Conservation (phyloP, 176 grass and related monocot genomes). For the Aechmea fasciata region DNA sequence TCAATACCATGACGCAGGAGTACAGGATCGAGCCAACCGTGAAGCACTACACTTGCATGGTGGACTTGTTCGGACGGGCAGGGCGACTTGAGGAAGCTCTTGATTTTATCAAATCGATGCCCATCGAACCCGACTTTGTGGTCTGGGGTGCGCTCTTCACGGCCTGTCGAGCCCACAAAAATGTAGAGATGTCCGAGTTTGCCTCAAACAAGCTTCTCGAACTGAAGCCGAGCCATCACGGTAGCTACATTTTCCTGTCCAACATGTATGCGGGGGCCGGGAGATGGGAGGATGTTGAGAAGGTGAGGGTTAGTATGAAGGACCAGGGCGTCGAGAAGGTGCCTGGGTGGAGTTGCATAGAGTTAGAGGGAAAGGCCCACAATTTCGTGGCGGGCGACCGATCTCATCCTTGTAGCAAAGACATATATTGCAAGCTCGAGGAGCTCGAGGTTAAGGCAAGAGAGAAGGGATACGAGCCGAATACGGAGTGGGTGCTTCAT, state of each 20-base stretch:
- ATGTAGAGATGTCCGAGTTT: conserved; percentile 15
- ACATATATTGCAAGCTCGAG: conserved; percentile 25
- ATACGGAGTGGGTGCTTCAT: conserved; percentile 32
- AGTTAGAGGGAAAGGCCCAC: conserved; percentile 11
- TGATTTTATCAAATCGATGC: conserved; percentile 14
- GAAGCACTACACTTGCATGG: conserved; percentile 38
- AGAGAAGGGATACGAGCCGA: conserved; percentile 28
- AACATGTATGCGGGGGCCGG: conserved; percentile 27
- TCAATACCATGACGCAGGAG: conserved; percentile 26
- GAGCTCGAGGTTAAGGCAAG: conserved; percentile 19
- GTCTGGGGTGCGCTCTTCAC: conserved; percentile 33
- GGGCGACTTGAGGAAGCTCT: conserved; percentile 25
- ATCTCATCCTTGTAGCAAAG: conserved; percentile 17
- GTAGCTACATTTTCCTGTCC: conserved; percentile 27
- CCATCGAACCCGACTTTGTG: conserved; percentile 20
- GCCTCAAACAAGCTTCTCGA: conserved; percentile 35
- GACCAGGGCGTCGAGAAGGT: conserved; percentile 12
- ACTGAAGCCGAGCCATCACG: conserved; percentile 26
- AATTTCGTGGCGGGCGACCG: conserved; percentile 33
- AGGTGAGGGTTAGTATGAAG: conserved; percentile 26
- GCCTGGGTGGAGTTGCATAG: conserved; percentile 31
- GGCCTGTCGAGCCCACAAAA: conserved; percentile 32
- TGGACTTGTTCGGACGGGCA: conserved; percentile 30
- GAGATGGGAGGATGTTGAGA: conserved; percentile 32
- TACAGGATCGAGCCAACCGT: conserved; percentile 32